A percentile compares a stretch with the other conserved stretches of the same genome.
Evolutionary conservation across 2,329 filamentous ascomycete genomes (phyloP).

Genomic region (Verticillium isaacii): DNA sequence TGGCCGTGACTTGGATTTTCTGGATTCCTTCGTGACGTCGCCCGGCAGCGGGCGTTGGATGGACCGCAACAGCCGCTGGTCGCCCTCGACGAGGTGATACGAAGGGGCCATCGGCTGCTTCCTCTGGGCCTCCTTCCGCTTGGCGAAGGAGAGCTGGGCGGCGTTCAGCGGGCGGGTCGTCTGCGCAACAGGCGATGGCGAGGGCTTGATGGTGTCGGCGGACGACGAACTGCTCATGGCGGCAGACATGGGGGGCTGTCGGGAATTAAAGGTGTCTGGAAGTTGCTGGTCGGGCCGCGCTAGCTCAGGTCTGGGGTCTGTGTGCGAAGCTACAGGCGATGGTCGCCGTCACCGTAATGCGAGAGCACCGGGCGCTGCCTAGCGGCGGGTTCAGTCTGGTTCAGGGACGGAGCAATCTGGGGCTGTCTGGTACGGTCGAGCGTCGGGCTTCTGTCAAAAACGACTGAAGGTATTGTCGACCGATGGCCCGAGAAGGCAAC

Average conservation of each 20-base stretch:
- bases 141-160: constrained; percentile 20
- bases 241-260: not conserved
- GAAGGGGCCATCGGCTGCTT: constrained; percentile 16
- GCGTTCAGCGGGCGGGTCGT: constrained; percentile 6
- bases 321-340: not conserved
- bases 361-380: not conserved
- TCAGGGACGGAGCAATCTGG: not conserved
- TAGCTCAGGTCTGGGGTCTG: not conserved
- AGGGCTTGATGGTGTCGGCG: not conserved
- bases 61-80: constrained; percentile 27
- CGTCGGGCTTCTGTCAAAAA: not conserved
- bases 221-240: not conserved
- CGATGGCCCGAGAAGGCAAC: too few relatives aligned
- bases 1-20: constrained; percentile 24
- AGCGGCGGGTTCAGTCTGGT: not conserved
- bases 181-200: not conserved
- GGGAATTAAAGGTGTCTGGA: too few relatives aligned
- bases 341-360: not conserved
- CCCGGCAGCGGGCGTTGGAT: constrained; percentile 34
- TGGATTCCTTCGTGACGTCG: constrained; percentile 22
- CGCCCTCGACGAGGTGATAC: constrained; percentile 28
- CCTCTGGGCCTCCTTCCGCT: constrained; percentile 22
- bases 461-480: too few relatives aligned
- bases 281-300: not conserved
- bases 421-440: not conserved